These are phyloP conservation scores for Adansonia gregorii DNA, from an alignment of 441 rosid species.

Conservation along the genomic window DNA sequence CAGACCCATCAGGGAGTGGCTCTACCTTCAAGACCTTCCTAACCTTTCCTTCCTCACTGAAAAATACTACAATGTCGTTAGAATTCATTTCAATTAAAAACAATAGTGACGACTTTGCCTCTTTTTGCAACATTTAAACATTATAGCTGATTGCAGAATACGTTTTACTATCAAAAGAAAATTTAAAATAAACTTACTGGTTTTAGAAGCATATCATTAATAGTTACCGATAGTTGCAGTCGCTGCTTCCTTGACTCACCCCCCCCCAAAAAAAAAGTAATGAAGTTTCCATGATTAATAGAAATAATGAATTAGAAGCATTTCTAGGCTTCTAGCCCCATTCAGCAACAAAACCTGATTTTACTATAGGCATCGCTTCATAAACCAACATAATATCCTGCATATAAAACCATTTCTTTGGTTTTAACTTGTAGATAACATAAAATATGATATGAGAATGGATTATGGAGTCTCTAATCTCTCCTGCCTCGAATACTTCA, in stretches of 20 bases:
- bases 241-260: background rate
- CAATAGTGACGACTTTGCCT: background rate
- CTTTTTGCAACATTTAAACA: background rate
- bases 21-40: slow-evolving; percentile 92
- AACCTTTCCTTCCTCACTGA: slow-evolving; percentile 90
- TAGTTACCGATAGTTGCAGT: background rate
- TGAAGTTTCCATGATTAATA: background rate
- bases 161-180: background rate
- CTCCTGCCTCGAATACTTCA: background rate
- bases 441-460: background rate
- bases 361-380: background rate
- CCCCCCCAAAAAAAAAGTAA: background rate
- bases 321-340: background rate
- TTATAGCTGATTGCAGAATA: background rate
- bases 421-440: background rate
- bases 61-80: slow-evolving; percentile 24
- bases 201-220: background rate
- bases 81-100: slow-evolving; percentile 3
- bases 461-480: background rate
- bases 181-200: background rate
- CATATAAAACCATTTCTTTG: background rate
- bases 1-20: slow-evolving; percentile 94
- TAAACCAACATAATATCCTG: background rate
- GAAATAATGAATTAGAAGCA: background rate
- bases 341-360: background rate